Evolutionary conservation across 768 basidiomycete species (phyloP).

Genomic region (Tricholoma sp.): DNA sequence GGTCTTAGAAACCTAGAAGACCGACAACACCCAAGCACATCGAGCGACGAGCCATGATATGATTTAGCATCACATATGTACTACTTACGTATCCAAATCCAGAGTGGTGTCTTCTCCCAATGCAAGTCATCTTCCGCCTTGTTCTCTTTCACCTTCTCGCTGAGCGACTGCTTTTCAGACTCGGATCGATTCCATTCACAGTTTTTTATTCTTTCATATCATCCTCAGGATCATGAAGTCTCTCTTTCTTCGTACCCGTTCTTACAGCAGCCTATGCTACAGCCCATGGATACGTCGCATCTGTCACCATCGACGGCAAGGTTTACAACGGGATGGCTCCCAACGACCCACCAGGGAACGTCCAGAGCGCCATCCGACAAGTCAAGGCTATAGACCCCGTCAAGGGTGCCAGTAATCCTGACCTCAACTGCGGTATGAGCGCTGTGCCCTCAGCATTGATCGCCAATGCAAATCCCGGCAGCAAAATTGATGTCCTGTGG

Average conservation of each 20-base stretch:
- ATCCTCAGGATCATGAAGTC: constrained; percentile 15
- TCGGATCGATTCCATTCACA: background rate
- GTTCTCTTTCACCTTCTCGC: background rate
- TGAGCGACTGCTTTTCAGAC: constrained; percentile 1
- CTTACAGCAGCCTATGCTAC: constrained; percentile 31
- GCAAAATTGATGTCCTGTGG: constrained; percentile 53
- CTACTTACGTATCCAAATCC: no score
- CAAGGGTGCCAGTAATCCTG: constrained; percentile 52
- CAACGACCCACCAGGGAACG: constrained; percentile 8
- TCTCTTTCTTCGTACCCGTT: constrained; percentile 26
- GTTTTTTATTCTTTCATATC: background rate
- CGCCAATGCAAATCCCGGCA: constrained; percentile 57
- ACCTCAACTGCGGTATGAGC: constrained; percentile 55
- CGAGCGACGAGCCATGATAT: no score
- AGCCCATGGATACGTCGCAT: constrained; percentile 40
- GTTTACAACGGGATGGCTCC: constrained; percentile 32
- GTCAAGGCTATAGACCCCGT: constrained; percentile 33
- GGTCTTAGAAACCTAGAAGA: no score
- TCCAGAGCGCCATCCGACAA: constrained; percentile 36
- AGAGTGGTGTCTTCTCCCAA: no score
- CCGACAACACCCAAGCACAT: no score
- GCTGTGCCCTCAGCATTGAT: constrained; percentile 45
- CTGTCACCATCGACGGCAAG: constrained; percentile 35
- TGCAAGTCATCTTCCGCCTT: background rate
- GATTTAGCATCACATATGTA: no score